phyloP scores from a whole-genome alignment of 768 basidiomycete genomes.

The Omphalotus guepiniiformis region DNA sequence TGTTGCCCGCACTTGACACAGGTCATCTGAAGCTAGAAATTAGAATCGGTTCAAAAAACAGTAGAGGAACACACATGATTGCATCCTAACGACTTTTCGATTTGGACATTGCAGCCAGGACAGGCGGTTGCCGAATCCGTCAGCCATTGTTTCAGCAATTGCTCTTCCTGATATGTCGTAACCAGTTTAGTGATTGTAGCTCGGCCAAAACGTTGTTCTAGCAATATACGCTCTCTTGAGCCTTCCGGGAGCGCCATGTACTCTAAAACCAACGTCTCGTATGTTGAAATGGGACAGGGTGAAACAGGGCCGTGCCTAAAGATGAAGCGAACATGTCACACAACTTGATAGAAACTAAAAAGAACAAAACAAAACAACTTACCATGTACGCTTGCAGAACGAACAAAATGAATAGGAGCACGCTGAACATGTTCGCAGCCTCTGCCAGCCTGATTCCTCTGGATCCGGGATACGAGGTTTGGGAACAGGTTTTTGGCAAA shows the following conservation, averaged over 20 bases:
- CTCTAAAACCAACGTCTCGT: constrained; percentile 60
- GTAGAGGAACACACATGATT: constrained; percentile 65
- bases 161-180: constrained; percentile 63
- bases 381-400: constrained; percentile 82
- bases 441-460: constrained; percentile 65
- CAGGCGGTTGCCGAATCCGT: constrained; percentile 62
- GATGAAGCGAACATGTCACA: background rate
- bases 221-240: constrained; percentile 40
- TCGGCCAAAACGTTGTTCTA: constrained; percentile 66
- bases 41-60: constrained; percentile 5
- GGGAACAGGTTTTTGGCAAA: constrained; percentile 78
- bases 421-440: constrained; percentile 63
- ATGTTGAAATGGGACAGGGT: constrained; percentile 62
- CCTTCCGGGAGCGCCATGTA: constrained; percentile 58
- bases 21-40: constrained; percentile 52
- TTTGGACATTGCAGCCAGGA: constrained; percentile 67
- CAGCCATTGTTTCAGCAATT: constrained; percentile 72
- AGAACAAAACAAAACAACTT: constrained; percentile 19
- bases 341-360: background rate
- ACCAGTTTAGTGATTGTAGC: constrained; percentile 59
- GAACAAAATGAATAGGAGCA: constrained; percentile 82
- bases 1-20: constrained; percentile 71
- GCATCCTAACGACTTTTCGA: constrained; percentile 78
- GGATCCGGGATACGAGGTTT: constrained; percentile 43
- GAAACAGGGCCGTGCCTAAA: constrained; percentile 81